Conservation (phyloP, 1,139 yeast species). For the Yamadazyma oceani region DNA sequence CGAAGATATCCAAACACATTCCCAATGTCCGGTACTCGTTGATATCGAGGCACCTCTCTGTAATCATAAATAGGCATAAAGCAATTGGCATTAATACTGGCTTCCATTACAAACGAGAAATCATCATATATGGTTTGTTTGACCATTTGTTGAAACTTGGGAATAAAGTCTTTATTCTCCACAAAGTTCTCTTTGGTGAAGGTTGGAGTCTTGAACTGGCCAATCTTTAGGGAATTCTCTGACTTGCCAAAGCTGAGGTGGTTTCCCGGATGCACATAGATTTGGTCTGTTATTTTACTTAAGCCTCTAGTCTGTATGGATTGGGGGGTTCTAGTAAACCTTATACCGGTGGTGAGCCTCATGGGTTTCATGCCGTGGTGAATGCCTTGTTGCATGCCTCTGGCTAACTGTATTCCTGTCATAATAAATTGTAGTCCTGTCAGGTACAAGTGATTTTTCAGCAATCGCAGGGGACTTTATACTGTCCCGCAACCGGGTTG, state of each 20-base stretch:
- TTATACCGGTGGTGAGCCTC: too few species aligned
- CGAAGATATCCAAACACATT: constrained; percentile 71
- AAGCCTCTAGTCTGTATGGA: too few species aligned
- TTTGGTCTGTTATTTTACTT: constrained; percentile 14
- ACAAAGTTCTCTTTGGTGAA: constrained; percentile 11
- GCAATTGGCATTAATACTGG: constrained; percentile 57
- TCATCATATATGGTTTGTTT: constrained; percentile 40
- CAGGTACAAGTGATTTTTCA: too few species aligned
- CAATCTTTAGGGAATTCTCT: constrained; percentile 12
- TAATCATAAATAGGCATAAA: constrained; percentile 76
- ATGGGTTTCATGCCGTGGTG: too few species aligned
- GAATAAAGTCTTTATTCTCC: constrained; percentile 28
- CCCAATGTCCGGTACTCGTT: constrained; percentile 71
- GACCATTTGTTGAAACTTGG: constrained; percentile 28
- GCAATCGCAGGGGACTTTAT: too few species aligned
- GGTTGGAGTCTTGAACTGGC: constrained; percentile 9
- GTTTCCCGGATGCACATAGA: constrained; percentile 15
- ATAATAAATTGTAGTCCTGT: too few species aligned
- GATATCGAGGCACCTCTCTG: constrained; percentile 64
- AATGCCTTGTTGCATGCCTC: too few species aligned
- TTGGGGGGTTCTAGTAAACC: too few species aligned
- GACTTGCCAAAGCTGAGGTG: constrained; percentile 12
- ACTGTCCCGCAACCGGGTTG: too few species aligned
- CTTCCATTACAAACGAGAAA: constrained; percentile 60
- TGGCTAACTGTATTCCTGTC: too few species aligned